phyloP scores from a whole-genome alignment of 202 grass and related monocot species.

The Digitaria exilis region DNA sequence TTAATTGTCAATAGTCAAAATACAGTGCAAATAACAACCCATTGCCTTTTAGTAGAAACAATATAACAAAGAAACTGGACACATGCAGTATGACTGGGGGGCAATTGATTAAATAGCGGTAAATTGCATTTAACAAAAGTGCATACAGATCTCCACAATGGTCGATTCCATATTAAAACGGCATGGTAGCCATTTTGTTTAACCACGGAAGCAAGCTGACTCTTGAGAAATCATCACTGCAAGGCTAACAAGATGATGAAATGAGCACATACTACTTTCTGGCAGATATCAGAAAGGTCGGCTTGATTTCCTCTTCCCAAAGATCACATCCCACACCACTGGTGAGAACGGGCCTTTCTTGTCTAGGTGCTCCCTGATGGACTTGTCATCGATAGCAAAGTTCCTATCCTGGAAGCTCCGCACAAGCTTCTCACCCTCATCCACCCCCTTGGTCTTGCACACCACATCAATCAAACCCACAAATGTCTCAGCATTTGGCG shows the following conservation, averaged over 20 bases:
- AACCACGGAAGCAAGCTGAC: constrained; percentile 15
- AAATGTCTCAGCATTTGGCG: constrained; percentile 60
- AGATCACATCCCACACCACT: constrained; percentile 71
- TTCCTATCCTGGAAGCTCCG: constrained; percentile 77
- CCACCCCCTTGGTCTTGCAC: constrained; percentile 63
- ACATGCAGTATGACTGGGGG: neutral
- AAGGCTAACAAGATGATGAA: constrained; percentile 35
- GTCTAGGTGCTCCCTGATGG: constrained; percentile 84
- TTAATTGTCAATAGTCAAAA: neutral
- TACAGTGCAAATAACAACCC: neutral
- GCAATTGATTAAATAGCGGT: neutral
- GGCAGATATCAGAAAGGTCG: constrained; percentile 51
- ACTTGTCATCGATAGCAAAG: constrained; percentile 79
- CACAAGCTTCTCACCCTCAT: constrained; percentile 61
- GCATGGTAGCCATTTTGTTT: constrained; percentile 30
- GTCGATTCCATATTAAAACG: constrained; percentile 4
- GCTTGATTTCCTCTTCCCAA: constrained; percentile 62
- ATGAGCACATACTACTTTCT: constrained; percentile 48
- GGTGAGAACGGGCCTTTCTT: constrained; percentile 86
- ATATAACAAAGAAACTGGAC: constrained; percentile 10
- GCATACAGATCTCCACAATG: constrained; percentile 1
- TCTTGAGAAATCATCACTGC: neutral
- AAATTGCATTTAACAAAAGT: constrained; percentile 36
- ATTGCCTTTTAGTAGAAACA: constrained; percentile 16
- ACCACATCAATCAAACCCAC: constrained; percentile 66